These are phyloP conservation scores for Rhizophagus clarus DNA, from an alignment of 192 early-diverging fungal genomes.

Conservation along the genomic window DNA sequence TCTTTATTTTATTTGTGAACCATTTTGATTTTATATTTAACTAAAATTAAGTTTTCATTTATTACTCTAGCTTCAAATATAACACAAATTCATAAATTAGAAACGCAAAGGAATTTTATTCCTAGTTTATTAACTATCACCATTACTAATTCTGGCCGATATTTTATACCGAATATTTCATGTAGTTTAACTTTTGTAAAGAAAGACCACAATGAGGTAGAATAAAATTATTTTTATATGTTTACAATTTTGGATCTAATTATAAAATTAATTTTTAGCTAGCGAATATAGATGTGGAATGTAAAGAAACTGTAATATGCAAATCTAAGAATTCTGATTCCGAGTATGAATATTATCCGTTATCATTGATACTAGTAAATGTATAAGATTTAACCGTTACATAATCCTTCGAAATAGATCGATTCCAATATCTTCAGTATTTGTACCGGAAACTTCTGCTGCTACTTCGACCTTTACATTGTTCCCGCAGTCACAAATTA, in stretches of 20 bases:
- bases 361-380: neutral
- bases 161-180: neutral
- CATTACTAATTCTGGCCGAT: neutral
- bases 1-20: neutral
- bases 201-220: neutral
- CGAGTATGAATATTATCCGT: neutral
- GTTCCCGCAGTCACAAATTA: slow-evolving; percentile 7
- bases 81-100: neutral
- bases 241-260: neutral
- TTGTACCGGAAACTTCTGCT: slow-evolving; percentile 26
- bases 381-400: neutral
- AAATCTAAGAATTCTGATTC: neutral
- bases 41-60: neutral
- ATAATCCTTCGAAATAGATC: neutral
- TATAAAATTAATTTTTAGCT: neutral
- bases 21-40: neutral
- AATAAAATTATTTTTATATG: neutral
- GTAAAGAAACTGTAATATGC: neutral
- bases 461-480: slow-evolving; percentile 14
- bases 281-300: neutral
- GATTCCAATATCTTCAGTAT: slow-evolving; percentile 18
- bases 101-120: neutral
- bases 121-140: slow-evolving; percentile 14
- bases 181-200: slow-evolving; percentile 13
- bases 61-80: neutral